Evolutionary conservation across 352 stramenopile species (phyloP).

Genomic region (Aphanomyces invadans): DNA sequence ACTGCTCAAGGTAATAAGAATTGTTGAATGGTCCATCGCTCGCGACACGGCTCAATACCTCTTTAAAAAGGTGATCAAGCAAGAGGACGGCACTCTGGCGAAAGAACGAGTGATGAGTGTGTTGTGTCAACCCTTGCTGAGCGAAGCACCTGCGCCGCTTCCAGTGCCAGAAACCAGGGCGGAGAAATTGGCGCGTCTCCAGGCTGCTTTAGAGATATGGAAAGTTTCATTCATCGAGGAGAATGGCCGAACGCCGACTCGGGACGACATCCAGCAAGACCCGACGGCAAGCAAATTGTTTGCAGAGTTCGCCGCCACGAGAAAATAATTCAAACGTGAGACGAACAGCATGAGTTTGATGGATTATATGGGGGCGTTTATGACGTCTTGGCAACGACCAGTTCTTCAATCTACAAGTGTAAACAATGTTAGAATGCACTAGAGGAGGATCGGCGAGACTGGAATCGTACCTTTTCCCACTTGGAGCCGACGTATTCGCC

Average conservation of each 20-base stretch:
- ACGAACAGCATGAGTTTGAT: background rate
- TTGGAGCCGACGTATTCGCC: slow-evolving; percentile 66
- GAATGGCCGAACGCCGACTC: slow-evolving; percentile 44
- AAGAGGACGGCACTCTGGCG: slow-evolving; percentile 39
- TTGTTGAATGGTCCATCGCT: background rate
- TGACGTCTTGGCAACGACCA: slow-evolving; percentile 34
- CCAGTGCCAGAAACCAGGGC: slow-evolving; percentile 41
- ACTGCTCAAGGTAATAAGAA: slow-evolving; percentile 59
- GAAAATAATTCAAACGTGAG: slow-evolving; percentile 68
- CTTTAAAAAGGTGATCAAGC: slow-evolving; percentile 55
- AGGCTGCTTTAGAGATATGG: slow-evolving; percentile 55
- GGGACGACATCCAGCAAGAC: slow-evolving; percentile 60
- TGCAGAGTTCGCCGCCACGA: slow-evolving; percentile 51
- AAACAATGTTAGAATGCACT: background rate
- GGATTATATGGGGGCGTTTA: background rate
- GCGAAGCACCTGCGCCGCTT: slow-evolving; percentile 40
- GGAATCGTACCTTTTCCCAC: slow-evolving; percentile 48
- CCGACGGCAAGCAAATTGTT: slow-evolving; percentile 55
- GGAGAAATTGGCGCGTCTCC: slow-evolving; percentile 50
- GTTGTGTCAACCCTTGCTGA: slow-evolving; percentile 72
- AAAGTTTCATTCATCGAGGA: slow-evolving; percentile 49
- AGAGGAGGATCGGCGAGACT: background rate
- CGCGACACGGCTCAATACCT: background rate
- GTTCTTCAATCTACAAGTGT: slow-evolving; percentile 39
- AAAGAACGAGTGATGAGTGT: slow-evolving; percentile 80